These are phyloP conservation scores for Debaryomyces nepalensis DNA, from an alignment of 1,139 yeast species.

Conservation along the genomic window DNA sequence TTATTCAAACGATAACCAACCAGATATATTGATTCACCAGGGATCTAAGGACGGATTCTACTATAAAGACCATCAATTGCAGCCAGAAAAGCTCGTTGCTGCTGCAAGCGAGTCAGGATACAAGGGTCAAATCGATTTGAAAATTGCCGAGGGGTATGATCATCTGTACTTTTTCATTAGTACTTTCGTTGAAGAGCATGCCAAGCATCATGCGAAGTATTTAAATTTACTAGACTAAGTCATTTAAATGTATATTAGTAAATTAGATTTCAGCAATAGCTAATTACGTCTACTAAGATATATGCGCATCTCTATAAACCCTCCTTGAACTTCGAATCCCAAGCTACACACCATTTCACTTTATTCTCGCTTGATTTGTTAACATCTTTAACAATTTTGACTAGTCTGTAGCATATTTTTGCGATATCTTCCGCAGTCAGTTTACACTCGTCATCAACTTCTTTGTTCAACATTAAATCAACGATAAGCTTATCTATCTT, in stretches of 20 bases:
- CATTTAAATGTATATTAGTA: constrained; percentile 5
- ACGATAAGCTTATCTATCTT: constrained; percentile 52
- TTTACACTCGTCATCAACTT: constrained; percentile 35
- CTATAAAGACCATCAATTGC: constrained; percentile 61
- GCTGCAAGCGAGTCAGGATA: constrained; percentile 66
- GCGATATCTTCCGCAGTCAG: constrained; percentile 31
- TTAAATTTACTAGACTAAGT: constrained; percentile 51
- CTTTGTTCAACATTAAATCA: constrained; percentile 50
- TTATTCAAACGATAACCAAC: constrained; percentile 53
- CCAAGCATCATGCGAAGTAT: constrained; percentile 82
- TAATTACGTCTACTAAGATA: background rate
- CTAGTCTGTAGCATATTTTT: constrained; percentile 34
- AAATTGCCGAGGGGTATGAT: constrained; percentile 82
- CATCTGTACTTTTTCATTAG: constrained; percentile 89
- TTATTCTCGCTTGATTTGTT: constrained; percentile 47
- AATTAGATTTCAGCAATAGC: background rate
- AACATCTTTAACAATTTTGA: constrained; percentile 39
- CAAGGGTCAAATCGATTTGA: constrained; percentile 63
- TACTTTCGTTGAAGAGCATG: constrained; percentile 81
- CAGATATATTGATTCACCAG: constrained; percentile 78
- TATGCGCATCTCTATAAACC: constrained; percentile 7
- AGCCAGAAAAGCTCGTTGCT: constrained; percentile 72
- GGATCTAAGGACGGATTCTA: constrained; percentile 81
- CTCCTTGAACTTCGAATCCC: constrained; percentile 47
- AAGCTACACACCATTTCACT: constrained; percentile 55